phyloP scores from a whole-genome alignment of 495 filamentous ascomycete species.

The Penicillium canariense region DNA sequence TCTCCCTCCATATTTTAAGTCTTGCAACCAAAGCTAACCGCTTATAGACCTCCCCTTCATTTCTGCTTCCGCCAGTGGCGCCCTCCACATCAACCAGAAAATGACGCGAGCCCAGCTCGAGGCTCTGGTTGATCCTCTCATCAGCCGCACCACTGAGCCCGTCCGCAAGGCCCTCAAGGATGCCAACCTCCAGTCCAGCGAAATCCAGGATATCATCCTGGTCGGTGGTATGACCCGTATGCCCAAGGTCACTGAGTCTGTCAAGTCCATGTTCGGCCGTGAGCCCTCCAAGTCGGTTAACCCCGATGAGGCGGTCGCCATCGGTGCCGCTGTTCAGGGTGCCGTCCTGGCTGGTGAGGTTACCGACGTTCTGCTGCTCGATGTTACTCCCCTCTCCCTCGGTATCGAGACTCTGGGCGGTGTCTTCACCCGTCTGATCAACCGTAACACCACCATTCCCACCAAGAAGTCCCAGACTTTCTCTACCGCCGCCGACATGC shows the following conservation, averaged over 20 bases:
- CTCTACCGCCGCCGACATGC: slow-evolving; percentile 98
- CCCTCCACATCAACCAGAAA: slow-evolving; percentile 97
- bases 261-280: slow-evolving; percentile 96
- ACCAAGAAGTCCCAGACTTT: slow-evolving; percentile 99
- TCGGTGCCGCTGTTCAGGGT: slow-evolving; percentile 97
- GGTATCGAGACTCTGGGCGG: slow-evolving; percentile 99
- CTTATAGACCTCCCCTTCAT: slow-evolving; percentile 92
- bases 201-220: slow-evolving; percentile 98
- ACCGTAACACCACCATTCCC: slow-evolving; percentile 99
- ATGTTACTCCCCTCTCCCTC: slow-evolving; percentile 95
- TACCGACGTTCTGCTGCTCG: slow-evolving; percentile 91
- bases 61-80: slow-evolving; percentile 88
- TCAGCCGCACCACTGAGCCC: slow-evolving; percentile 81
- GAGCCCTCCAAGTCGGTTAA: slow-evolving; percentile 99
- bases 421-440: slow-evolving; percentile 99
- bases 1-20: not conserved
- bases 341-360: slow-evolving; percentile 96
- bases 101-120: slow-evolving; percentile 92
- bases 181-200: slow-evolving; percentile 87
- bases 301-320: slow-evolving; percentile 98
- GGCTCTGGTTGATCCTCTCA: slow-evolving; percentile 86
- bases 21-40: no score
- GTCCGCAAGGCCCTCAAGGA: slow-evolving; percentile 98
- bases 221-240: slow-evolving; percentile 99
- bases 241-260: slow-evolving; percentile 97